A percentile compares a stretch with the other conserved stretches of the same genome.
Evolutionary conservation across 2,329 filamentous ascomycete genomes (phyloP).

Genomic region (Dothideomycetes sp.): DNA sequence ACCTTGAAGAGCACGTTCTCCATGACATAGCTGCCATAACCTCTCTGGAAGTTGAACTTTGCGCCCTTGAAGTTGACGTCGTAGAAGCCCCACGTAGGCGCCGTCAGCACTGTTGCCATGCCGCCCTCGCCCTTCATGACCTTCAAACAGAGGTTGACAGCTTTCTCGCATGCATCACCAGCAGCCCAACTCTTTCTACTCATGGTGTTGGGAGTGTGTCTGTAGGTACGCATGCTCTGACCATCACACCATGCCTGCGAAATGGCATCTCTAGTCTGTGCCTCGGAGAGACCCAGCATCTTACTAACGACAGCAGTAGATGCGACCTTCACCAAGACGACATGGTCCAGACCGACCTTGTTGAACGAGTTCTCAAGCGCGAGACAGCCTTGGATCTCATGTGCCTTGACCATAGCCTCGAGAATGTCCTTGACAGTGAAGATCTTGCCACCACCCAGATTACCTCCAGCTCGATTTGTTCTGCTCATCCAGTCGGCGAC

Average conservation of each 20-base stretch:
- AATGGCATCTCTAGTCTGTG: slow-evolving; percentile 88
- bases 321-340: slow-evolving; percentile 95
- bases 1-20: slow-evolving; percentile 99
- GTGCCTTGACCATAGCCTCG: slow-evolving; percentile 91
- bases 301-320: slow-evolving; percentile 89
- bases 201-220: slow-evolving; percentile 98
- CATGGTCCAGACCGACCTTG: slow-evolving; percentile 96
- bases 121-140: slow-evolving; percentile 90
- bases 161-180: slow-evolving; percentile 95
- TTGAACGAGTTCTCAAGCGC: slow-evolving; percentile 98
- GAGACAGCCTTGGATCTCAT: slow-evolving; percentile 96
- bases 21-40: slow-evolving; percentile 98
- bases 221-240: slow-evolving; percentile 90
- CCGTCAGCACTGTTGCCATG: slow-evolving; percentile 84
- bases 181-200: slow-evolving; percentile 98
- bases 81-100: slow-evolving; percentile 96
- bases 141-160: slow-evolving; percentile 95
- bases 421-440: slow-evolving; percentile 85
- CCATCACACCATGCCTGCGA: slow-evolving; percentile 97
- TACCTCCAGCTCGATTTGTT: slow-evolving; percentile 80
- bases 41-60: slow-evolving; percentile 90
- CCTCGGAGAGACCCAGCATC: slow-evolving; percentile 82
- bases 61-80: slow-evolving; percentile 95
- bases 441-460: slow-evolving; percentile 61
- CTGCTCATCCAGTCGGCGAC: slow-evolving; percentile 97